Evolutionary conservation across 2,329 filamentous ascomycete species (phyloP), one percentile per base, ranked within the genome.

Genomic region (Neonectria coccinea): DNA sequence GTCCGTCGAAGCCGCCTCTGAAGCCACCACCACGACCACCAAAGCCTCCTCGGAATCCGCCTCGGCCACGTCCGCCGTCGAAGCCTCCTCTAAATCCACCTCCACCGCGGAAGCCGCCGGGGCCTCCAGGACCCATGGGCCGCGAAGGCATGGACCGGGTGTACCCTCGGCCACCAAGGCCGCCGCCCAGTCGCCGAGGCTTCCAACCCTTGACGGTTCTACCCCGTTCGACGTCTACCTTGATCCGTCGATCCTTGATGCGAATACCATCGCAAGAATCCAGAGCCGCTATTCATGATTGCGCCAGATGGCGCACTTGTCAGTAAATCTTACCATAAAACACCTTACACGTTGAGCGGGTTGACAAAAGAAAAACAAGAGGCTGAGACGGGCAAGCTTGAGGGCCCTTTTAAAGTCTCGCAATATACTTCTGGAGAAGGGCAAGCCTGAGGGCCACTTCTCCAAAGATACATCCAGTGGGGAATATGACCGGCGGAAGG

Each of bases 201-300:
- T 92, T 92, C 96, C 96, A 99, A 53, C 92, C 93, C 76, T 92
- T 92, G 44, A 97, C 93, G 33, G 96, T 98, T 72, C 96, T 91
- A 71, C 96, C 96, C 76, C 96, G 91, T 82, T 99, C 96, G 66
- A 98, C 95, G 77, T 99, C 96, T 75, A 98, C 94, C 77, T 97
- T 89, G 75, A 98, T 92, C 74, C 91, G 90, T 76, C 95, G 90
- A 77, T 97, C 94, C 78, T 94, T 97, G 82, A 99, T 97, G 72
- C 91, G 90, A 76, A 97, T 92, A 70, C 93, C 93, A 86, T 98
- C 94, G 78, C 87, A 89, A 72, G 85, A 81, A 75, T 90, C 97
- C 85, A 97, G 90, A 80, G 96, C 96, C 85, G 94, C 96, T 97
- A 87, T 82, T 86, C 80, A 80, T 78, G 79, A 81, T 80, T 83